Base-by-base conservation (phyloP, 2,329 filamentous ascomycete species). In the Zymoseptoria brevis region DNA sequence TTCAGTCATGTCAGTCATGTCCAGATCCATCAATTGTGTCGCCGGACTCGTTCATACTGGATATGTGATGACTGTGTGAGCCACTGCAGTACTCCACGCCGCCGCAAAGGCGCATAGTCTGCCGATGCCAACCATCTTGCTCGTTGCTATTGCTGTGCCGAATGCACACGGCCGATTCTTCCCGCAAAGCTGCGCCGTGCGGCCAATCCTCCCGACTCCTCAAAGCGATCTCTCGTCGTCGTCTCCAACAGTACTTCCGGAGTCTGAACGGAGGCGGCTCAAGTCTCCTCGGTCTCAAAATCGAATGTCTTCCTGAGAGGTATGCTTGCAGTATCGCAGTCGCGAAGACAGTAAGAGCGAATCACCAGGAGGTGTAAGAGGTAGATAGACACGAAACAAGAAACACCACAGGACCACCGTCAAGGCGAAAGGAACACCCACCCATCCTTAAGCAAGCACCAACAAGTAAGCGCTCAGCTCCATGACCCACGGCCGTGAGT, bases 21-120 rank as follows among this genome's bases (percentile, higher is more conserved):
- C n/a, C 7, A 29, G 16, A 4, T 24, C 19, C 16, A 29, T 29
- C 22, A 19, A 19, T 9, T 4, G 9, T 53, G 8, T 53, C n/a
- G 22, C 51, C 22, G 2, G 22, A 4, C 9, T 4, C 22, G 11
- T n/a, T n/a, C 51, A 53, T 53, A 53, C 51, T 0, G 90, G 91
- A 71, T 95, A 95, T 63, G 87, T 86, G 73, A 96, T 87, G 71
- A 96, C 82, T n/a, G 82, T 88, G 73, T 95, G 90, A n/a, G 86
- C 85, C 35, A 81, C 77, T 19, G 56, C 57, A n/a, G 59, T 26
- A 22, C 53, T 53, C 22, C 49, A 22, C 19, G 53, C 19, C 16
- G 59, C 48, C 48, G 55, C 53, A 11, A 54, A 21, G 49, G 56
- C 63, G 45, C 62, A 22, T 21, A 64, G 4, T 11, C 53, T 50